These are phyloP conservation scores for Madurella mycetomatis DNA, from an alignment of 2,329 filamentous ascomycete genomes.

Conservation along the genomic window DNA sequence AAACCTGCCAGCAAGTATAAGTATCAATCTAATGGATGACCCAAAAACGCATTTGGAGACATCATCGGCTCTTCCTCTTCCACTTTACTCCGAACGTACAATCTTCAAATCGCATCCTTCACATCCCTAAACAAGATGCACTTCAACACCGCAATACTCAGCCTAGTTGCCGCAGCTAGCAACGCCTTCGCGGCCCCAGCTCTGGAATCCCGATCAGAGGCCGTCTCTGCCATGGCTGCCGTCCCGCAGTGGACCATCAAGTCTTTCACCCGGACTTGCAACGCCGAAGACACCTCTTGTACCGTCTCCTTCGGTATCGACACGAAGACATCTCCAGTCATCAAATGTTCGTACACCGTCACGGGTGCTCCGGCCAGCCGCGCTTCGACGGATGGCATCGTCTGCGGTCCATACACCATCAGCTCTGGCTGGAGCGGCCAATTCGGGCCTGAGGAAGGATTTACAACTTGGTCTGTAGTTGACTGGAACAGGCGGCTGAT, in stretches of 20 bases:
- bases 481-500: constrained; percentile 22
- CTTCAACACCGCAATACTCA: constrained; percentile 15
- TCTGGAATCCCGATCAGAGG: background rate
- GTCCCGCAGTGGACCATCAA: constrained; percentile 36
- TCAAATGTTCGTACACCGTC: constrained; percentile 24
- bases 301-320: constrained; percentile 40
- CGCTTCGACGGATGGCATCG: constrained; percentile 11
- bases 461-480: constrained; percentile 35
- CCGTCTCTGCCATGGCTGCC: constrained; percentile 20
- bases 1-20: too few relatives aligned
- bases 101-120: too few relatives aligned
- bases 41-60: too few relatives aligned
- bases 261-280: constrained; percentile 36
- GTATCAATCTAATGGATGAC: too few relatives aligned
- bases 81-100: too few relatives aligned
- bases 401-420: constrained; percentile 32
- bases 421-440: constrained; percentile 35
- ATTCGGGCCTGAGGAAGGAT: constrained; percentile 33
- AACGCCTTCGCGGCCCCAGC: constrained; percentile 15
- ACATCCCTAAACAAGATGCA: constrained; percentile 14
- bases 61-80: too few relatives aligned
- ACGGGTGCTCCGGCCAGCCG: constrained; percentile 18
- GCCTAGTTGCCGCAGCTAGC: constrained; percentile 16
- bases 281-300: constrained; percentile 37
- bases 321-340: constrained; percentile 27